phyloP scores from a whole-genome alignment of 805 yeast genomes.

The Sungouiozyma intestinalis region DNA sequence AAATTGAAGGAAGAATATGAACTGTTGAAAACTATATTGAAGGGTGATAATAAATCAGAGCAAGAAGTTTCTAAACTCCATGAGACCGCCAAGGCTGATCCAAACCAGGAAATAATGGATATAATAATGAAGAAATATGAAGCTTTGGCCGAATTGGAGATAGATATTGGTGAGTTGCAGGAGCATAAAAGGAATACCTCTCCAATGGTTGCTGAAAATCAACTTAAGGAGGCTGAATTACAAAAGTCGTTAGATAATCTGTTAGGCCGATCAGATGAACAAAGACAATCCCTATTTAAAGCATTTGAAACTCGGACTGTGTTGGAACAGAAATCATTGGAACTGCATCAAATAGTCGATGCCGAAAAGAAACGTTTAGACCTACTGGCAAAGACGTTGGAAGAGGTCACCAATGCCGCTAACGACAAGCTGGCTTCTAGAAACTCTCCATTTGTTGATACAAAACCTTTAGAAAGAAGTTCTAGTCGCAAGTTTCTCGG shows the following conservation, averaged over 20 bases:
- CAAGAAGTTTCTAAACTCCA: not conserved
- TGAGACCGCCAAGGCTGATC: not conserved
- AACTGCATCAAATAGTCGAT: constrained; percentile 8
- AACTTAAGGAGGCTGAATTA: constrained; percentile 8
- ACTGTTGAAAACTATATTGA: not conserved
- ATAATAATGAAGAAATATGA: constrained; percentile 18
- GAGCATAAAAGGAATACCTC: constrained; percentile 7
- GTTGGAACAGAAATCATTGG: constrained; percentile 11
- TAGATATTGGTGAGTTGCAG: constrained; percentile 13
- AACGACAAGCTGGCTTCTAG: not conserved
- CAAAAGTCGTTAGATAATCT: constrained; percentile 18
- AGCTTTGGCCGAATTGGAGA: constrained; percentile 13
- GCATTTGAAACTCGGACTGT: constrained; percentile 10
- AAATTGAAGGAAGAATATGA: constrained; percentile 7
- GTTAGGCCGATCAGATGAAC: constrained; percentile 12
- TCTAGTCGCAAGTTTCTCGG: not conserved
- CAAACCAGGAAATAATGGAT: constrained; percentile 8
- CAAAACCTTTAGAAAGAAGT: not conserved
- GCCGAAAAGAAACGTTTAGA: constrained; percentile 10
- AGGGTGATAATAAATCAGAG: not conserved
- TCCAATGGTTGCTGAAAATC: constrained; percentile 7
- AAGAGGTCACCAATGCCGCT: constrained; percentile 1
- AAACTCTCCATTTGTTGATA: not conserved
- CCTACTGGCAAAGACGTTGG: constrained; percentile 8
- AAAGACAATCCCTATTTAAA: constrained; percentile 13